phyloP scores from a whole-genome alignment of 2,329 filamentous ascomycete species.

The Westerdykella sp. region DNA sequence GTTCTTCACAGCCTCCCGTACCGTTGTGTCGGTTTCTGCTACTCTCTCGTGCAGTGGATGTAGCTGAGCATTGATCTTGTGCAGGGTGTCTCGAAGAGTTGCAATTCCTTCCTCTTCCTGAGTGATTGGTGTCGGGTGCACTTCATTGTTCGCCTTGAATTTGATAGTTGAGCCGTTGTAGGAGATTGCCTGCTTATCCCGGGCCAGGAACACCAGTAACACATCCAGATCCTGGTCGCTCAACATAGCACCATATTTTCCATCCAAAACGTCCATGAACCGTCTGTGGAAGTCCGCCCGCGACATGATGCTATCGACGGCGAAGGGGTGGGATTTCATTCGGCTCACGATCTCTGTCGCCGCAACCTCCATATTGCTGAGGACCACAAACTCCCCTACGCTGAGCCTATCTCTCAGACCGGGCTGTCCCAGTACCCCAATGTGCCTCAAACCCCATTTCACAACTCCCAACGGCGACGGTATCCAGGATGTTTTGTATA shows the following conservation, averaged over 20 bases:
- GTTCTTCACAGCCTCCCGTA: constrained; percentile 62
- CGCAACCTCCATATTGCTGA: constrained; percentile 57
- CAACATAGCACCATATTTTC: not conserved
- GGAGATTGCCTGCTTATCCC: constrained; percentile 64
- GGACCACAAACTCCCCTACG: constrained; percentile 58
- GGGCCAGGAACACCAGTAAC: constrained; percentile 49
- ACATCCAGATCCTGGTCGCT: constrained; percentile 60
- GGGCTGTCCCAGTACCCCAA: constrained; percentile 54
- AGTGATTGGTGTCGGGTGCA: constrained; percentile 54
- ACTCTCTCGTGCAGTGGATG: constrained; percentile 56
- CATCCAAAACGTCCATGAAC: constrained; percentile 16
- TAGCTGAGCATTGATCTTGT: constrained; percentile 60
- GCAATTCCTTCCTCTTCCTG: constrained; percentile 77
- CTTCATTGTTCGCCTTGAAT: constrained; percentile 49
- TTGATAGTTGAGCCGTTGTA: constrained; percentile 74
- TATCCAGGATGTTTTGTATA: constrained; percentile 67
- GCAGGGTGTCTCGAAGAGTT: constrained; percentile 67
- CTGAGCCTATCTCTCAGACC: constrained; percentile 52
- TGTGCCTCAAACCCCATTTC: constrained; percentile 66
- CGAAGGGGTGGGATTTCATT: constrained; percentile 29
- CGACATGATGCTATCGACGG: constrained; percentile 33
- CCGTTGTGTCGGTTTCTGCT: constrained; percentile 46
- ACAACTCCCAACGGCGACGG: constrained; percentile 63
- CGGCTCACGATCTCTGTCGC: constrained; percentile 38
- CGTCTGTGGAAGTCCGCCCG: constrained; percentile 28